Conservation (phyloP, 495 filamentous ascomycete species). For the Talaromyces stipitatus region DNA sequence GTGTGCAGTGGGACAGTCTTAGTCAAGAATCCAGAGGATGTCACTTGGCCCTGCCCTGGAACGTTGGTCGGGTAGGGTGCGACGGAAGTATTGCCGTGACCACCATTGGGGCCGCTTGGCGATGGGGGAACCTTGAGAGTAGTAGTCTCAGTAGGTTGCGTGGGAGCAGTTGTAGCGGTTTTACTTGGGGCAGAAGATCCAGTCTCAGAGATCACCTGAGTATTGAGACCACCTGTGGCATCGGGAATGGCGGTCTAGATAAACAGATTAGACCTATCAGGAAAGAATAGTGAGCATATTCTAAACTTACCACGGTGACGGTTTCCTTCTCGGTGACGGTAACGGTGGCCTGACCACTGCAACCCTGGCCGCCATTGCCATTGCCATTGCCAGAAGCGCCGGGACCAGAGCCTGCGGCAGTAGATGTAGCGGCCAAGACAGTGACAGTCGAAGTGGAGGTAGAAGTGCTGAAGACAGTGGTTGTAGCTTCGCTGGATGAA, state of each 20-base stretch:
- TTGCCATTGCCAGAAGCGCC: constrained; percentile 8
- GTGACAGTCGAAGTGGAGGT: constrained; percentile 21
- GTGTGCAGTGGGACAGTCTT: constrained; percentile 12
- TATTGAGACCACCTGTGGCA: neutral
- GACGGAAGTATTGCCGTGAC: constrained; percentile 14
- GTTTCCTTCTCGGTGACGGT: constrained; percentile 32
- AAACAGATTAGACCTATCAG: neutral
- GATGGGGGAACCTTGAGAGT: constrained; percentile 13
- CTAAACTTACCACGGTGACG: constrained; percentile 35
- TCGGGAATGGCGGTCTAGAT: neutral
- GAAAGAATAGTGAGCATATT: neutral
- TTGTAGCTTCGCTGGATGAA: constrained; percentile 17
- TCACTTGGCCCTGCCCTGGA: constrained; percentile 21
- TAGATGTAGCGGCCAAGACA: constrained; percentile 19
- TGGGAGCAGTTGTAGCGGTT: neutral
- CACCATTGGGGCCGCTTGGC: constrained; percentile 24
- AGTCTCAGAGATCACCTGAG: neutral
- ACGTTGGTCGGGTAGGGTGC: constrained; percentile 12
- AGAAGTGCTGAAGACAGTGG: neutral
- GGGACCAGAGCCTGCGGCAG: constrained; percentile 8
- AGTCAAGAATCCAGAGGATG: constrained; percentile 32
- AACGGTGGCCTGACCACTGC: constrained; percentile 17
- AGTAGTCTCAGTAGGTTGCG: constrained; percentile 8
- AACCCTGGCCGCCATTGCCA: constrained; percentile 2
- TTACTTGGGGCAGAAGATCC: neutral